Base-by-base conservation (phyloP, 2,329 filamentous ascomycete genomes). In the Orbilia javanica region DNA sequence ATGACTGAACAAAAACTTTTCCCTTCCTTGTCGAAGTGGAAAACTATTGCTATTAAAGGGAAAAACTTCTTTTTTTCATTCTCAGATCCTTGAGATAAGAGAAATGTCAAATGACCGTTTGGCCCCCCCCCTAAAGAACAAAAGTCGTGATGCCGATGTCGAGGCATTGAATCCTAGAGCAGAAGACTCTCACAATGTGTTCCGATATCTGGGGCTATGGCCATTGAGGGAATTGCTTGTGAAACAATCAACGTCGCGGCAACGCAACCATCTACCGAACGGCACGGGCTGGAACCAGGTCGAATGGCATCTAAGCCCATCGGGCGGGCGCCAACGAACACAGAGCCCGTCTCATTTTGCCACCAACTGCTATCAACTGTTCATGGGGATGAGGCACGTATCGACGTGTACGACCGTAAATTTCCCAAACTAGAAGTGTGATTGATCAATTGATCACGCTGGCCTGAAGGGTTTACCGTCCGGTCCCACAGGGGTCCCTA, bases 321-420 rank as follows among this genome's bases (percentile, higher is more conserved):
- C 60, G 31, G 67, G 62, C 67, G 67, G 67, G 74, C 74, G 67
- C 62, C 67, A 72, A 72, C n/a, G n/a, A 39, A 62, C 22, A 53
- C 64, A 44, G 48, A 48, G 52, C 2, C 11, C 39, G 60, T 66
- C 46, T 66, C 73, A 66, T 29, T 69, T 65, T 65, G 27, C 64
- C 57, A 66, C 65, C 55, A 29, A 48, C 42, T 39, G 20, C 29
- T 13, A 53, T 62, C 42, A 27, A 60, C 34, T 15, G 62, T 52
- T 62, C 53, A 50, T 62, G 36, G 36, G 57, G 27, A 52, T 50
- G 50, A 53, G 46, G 55, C 44, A 62, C 60, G 29, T 50, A 31
- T 53, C 62, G 67, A 78, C 62, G 74, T 78, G 74, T 67, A 71
- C 74, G 27, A 68, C 62, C 48, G 48, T 57, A 53, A 11, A 53